Conservation (phyloP, 225 moss, liverwort and hornwort species). For the Takakia lepidozioides region DNA sequence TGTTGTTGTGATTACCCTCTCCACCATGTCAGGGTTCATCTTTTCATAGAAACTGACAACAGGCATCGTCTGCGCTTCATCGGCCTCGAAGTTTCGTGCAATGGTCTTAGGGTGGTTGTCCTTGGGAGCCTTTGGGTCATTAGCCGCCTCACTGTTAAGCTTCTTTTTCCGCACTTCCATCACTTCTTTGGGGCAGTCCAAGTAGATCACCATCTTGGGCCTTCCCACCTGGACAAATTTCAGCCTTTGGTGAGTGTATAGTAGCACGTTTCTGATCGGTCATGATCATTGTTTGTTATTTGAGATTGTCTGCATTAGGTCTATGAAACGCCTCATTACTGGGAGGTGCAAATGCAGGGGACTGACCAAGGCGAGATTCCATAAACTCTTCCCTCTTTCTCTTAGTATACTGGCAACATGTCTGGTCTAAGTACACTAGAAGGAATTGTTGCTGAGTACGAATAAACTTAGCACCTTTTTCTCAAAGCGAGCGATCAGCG, state of each 20-base stretch:
- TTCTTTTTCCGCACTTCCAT: neutral
- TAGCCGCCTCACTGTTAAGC: neutral
- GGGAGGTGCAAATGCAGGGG: too few relatives aligned
- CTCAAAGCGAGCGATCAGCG: conserved; percentile 3
- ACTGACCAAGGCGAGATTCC: too few relatives aligned
- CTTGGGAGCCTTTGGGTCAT: too few relatives aligned
- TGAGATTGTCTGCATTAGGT: too few relatives aligned
- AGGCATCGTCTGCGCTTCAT: conserved; percentile 4
- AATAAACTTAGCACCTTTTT: neutral
- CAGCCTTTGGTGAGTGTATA: neutral
- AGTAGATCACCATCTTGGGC: conserved; percentile 4
- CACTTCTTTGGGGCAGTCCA: conserved; percentile 4
- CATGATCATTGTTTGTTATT: too few relatives aligned
- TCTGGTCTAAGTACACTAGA: neutral
- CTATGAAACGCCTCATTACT: neutral
- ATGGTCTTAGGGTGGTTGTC: conserved; percentile 7
- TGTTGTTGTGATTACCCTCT: conserved; percentile 1
- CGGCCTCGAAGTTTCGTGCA: neutral
- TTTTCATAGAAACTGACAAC: conserved; percentile 2
- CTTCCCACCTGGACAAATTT: conserved; percentile 3
- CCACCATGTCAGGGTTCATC: conserved; percentile 6
- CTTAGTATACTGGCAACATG: neutral
- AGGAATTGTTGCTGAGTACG: neutral
- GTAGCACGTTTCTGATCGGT: neutral
- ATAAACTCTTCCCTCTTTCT: neutral